These are phyloP conservation scores for Aegilops longissima DNA, from an alignment of 176 grass and related monocot species.

Conservation along the genomic window DNA sequence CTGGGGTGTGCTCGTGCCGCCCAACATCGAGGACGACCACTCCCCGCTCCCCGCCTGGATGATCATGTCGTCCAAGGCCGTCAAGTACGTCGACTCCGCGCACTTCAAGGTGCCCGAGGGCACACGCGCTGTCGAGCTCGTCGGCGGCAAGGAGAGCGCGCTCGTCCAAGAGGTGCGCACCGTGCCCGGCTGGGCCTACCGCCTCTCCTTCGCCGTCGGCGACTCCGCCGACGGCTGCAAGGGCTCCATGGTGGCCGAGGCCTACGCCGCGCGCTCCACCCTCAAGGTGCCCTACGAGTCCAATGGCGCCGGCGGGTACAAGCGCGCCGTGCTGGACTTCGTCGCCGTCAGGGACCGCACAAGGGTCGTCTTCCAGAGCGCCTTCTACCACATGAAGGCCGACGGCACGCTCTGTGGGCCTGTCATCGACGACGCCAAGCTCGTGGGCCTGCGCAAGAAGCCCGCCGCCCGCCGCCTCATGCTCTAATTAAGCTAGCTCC, in stretches of 20 bases:
- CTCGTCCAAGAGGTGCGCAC: conserved; percentile 60
- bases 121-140: conserved; percentile 74
- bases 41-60: conserved; percentile 85
- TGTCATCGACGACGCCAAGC: conserved; percentile 63
- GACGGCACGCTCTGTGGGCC: conserved; percentile 90
- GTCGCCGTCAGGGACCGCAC: conserved; percentile 48
- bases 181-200: conserved; percentile 42
- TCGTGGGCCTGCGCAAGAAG: conserved; percentile 52
- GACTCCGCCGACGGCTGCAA: conserved; percentile 64
- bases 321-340: conserved; percentile 74
- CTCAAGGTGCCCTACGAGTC: conserved; percentile 74
- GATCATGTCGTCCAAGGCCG: conserved; percentile 87
- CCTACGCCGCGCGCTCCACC: conserved; percentile 53
- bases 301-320: conserved; percentile 65
- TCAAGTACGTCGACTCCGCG: conserved; percentile 83
- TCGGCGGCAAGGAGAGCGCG: conserved; percentile 80
- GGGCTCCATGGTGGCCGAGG: conserved; percentile 76
- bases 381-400: conserved; percentile 73
- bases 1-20: conserved; percentile 80
- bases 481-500: conserved; percentile 13
- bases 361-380: conserved; percentile 76
- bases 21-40: conserved; percentile 92
- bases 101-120: conserved; percentile 86
- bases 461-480: conserved; percentile 30
- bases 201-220: conserved; percentile 69